Conservation (phyloP, 164 flowering plant genomes). For the Brasenia schreberi region DNA sequence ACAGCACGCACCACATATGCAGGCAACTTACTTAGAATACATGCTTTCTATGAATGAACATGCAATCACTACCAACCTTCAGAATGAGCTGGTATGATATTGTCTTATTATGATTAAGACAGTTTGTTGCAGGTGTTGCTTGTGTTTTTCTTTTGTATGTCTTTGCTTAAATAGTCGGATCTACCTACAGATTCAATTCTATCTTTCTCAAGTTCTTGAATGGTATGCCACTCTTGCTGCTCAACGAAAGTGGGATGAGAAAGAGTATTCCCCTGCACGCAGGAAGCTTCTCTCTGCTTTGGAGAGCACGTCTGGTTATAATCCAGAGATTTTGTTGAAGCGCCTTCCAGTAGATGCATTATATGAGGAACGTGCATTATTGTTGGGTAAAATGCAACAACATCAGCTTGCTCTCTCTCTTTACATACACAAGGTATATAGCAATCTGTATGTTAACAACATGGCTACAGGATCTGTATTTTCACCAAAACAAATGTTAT, state of each 20-base stretch:
- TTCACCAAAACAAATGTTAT: no score
- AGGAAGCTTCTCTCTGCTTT: constrained; percentile 78
- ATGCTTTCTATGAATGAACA: constrained; percentile 90
- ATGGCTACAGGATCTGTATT: no score
- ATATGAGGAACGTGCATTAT: constrained; percentile 88
- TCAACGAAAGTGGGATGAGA: constrained; percentile 85
- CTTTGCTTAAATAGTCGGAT: neutral
- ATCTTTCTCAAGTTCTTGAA: constrained; percentile 95
- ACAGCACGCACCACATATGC: constrained; percentile 92
- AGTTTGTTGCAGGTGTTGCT: neutral
- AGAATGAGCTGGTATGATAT: constrained; percentile 82
- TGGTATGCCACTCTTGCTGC: constrained; percentile 54
- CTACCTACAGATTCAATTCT: constrained; percentile 68
- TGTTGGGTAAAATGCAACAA: constrained; percentile 92
- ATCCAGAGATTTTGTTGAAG: constrained; percentile 68
- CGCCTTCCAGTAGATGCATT: constrained; percentile 84
- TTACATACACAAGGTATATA: constrained; percentile 83
- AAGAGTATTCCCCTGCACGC: constrained; percentile 59
- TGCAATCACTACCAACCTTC: constrained; percentile 78
- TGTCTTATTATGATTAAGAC: constrained; percentile 4
- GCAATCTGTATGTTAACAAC: no score
- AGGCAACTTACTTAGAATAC: constrained; percentile 79
- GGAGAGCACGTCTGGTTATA: constrained; percentile 73
- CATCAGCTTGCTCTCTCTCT: constrained; percentile 95
- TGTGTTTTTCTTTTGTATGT: no score